Evolutionary conservation across 345 rosid species (phyloP).

Genomic region (Schrenkiella parvula): DNA sequence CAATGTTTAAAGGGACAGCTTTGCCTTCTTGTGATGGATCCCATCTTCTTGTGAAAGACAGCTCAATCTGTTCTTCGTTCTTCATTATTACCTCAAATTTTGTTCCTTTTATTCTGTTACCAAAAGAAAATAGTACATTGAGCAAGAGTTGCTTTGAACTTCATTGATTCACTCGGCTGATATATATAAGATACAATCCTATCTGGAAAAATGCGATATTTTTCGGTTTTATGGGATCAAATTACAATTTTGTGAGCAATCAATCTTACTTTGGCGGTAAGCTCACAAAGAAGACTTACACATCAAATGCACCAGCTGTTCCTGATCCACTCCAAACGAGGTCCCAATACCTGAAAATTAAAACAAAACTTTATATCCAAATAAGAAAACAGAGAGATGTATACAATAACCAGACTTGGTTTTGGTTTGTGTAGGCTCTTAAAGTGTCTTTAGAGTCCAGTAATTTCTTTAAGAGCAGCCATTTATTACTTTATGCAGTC

Average conservation of each 20-base stretch:
- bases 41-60: slow-evolving; percentile 42
- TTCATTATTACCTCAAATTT: slow-evolving; percentile 22
- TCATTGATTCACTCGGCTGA: background rate
- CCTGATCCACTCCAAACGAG: slow-evolving; percentile 47
- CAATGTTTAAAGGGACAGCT: slow-evolving; percentile 54
- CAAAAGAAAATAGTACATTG: background rate
- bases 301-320: slow-evolving; percentile 50
- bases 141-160: background rate
- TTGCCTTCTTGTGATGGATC: slow-evolving; percentile 36
- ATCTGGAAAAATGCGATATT: background rate
- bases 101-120: slow-evolving; percentile 35
- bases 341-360: slow-evolving; percentile 59
- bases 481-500: background rate
- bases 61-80: slow-evolving; percentile 33
- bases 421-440: background rate
- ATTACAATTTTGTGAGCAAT: background rate
- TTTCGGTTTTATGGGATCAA: background rate
- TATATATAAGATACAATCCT: background rate
- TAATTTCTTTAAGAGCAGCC: background rate
- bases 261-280: background rate
- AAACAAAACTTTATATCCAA: background rate
- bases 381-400: background rate
- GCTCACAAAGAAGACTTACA: slow-evolving; percentile 39
- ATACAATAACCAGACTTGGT: background rate
- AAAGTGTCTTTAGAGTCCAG: background rate